phyloP scores from a whole-genome alignment of 306 rosid genomes.

The Erythrophleum fordii region DNA sequence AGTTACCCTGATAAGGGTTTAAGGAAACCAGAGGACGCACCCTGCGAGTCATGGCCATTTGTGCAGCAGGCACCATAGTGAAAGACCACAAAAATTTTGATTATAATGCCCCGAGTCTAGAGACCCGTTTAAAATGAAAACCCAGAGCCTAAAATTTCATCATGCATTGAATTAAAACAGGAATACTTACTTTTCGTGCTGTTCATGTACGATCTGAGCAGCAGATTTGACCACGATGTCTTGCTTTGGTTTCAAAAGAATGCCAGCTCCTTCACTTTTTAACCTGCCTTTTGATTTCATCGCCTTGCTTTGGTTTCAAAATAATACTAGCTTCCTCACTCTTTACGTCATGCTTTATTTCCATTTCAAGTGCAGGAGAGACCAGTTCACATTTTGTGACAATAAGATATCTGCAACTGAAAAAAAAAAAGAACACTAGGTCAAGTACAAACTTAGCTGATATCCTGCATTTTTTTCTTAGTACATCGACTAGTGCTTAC shows the following conservation, averaged over 20 bases:
- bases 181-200: constrained; percentile 66
- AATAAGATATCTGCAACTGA: constrained; percentile 60
- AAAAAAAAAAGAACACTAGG: not conserved
- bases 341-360: constrained; percentile 50
- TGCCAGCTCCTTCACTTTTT: constrained; percentile 50
- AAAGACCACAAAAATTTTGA: not conserved
- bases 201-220: constrained; percentile 86
- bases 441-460: not conserved
- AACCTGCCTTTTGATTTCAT: constrained; percentile 37
- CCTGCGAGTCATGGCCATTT: constrained; percentile 89
- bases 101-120: not conserved
- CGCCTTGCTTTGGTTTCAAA: constrained; percentile 47
- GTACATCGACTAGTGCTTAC: constrained; percentile 43
- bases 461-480: not conserved
- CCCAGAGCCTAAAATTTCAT: not conserved
- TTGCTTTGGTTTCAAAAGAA: constrained; percentile 70
- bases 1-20: constrained; percentile 86
- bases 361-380: constrained; percentile 70
- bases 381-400: constrained; percentile 70
- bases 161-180: not conserved
- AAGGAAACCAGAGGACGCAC: constrained; percentile 88
- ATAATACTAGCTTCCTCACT: constrained; percentile 44
- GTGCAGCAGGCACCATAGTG: constrained; percentile 74
- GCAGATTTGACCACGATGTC: constrained; percentile 79
- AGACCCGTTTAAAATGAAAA: not conserved